A percentile compares a stretch with the other conserved stretches of the same genome.
phyloP scores from a whole-genome alignment of 768 basidiomycete species.

The Suillus spraguei region DNA sequence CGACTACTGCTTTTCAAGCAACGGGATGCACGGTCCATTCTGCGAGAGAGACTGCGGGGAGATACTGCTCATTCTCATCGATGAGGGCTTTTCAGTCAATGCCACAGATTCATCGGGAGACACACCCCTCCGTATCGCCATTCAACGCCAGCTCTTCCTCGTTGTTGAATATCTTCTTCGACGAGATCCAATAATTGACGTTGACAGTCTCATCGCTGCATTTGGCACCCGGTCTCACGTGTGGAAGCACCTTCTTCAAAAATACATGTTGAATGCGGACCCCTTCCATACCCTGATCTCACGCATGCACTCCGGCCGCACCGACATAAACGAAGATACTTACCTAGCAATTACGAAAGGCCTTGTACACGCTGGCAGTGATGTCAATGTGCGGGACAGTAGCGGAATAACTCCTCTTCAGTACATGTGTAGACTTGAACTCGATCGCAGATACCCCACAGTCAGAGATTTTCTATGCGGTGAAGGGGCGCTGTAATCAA shows the following conservation, averaged over 20 bases:
- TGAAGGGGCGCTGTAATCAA: background rate
- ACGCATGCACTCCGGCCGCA: background rate
- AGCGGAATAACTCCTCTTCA: slow-evolving; percentile 11
- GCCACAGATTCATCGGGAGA: background rate
- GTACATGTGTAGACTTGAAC: background rate
- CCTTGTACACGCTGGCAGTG: slow-evolving; percentile 13
- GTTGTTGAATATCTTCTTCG: background rate
- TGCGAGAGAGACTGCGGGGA: background rate
- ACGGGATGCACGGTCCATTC: background rate
- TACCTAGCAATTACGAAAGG: slow-evolving; percentile 10
- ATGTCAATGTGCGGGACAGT: background rate
- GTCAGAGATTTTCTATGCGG: background rate
- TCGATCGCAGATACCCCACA: background rate
- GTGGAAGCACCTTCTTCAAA: background rate
- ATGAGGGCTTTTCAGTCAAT: background rate
- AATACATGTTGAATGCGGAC: background rate
- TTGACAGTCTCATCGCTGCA: background rate
- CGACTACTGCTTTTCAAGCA: background rate
- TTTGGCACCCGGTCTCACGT: background rate
- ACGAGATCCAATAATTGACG: background rate
- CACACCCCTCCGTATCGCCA: background rate
- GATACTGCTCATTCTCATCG: background rate
- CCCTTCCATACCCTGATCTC: slow-evolving; percentile 3
- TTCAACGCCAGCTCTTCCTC: background rate
- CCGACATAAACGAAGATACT: background rate